Base-by-base conservation (phyloP, 1,139 yeast species). In the Pichia sp. region DNA sequence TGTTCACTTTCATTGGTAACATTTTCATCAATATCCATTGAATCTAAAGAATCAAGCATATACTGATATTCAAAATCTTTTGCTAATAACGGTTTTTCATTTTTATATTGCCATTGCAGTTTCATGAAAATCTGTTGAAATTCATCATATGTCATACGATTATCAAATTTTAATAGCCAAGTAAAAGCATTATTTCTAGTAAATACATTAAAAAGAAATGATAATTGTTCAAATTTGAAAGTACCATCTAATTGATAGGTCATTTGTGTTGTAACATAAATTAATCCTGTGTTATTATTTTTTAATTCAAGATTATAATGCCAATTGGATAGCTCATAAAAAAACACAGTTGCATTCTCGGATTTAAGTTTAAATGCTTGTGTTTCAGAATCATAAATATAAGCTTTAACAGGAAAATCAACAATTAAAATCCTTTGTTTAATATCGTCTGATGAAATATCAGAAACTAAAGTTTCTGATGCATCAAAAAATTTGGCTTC, bases 181-280 rank as follows among this genome's bases (percentile, higher is more conserved):
- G 96, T 82, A 40, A 70, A 69, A 0, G 77, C 71, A 1, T 59
- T 56, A 3, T 67, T 64, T 12, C 60, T 67, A 2, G 66, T 57
- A 30, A 66, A 67, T 51, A 76, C 71, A 57, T 84, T 84, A 71
- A 87, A 87, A 30, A 82, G 73, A 55, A 87, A 84, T 0, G 86
- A 72, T 10, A 63, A 52, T 30, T 73, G 71, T 33, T 75, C 80
- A 48, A 68, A 72, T 56, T 82, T 78, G 59, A 86, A 82, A 12
- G 76, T 71, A 1, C 95, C 89, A 55, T 76, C 80, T 66, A 85
- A 67, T 31, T 72, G 70, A 9, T 76, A 70, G 16, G 66, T 59
- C 26, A 86, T 58, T 1, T 61, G 55, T 4, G 74, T 64, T 3
- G 76, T 78, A 22, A 83, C 40, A 4, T 51, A 46, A 16, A 55